Conservation (phyloP, 2,329 filamentous ascomycete species). For the Xylaria sp. region DNA sequence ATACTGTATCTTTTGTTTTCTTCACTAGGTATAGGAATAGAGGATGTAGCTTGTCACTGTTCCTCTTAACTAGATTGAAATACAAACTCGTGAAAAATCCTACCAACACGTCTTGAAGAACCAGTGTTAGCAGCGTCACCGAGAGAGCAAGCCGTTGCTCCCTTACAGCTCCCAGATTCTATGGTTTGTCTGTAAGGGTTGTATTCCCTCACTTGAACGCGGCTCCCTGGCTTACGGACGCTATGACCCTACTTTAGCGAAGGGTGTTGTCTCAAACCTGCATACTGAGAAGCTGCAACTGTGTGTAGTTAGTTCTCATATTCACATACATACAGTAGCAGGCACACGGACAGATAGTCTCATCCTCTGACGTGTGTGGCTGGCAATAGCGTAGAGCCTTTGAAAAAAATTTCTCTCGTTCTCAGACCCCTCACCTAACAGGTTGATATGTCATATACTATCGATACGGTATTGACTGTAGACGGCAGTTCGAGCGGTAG, state of each 20-base stretch:
- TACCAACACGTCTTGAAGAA: no score
- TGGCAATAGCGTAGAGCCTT: not conserved
- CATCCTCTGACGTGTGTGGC: constrained; percentile 9
- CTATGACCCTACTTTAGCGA: not conserved
- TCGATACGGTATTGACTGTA: not conserved
- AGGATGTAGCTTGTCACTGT: no score
- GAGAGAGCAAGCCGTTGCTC: not conserved
- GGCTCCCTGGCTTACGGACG: not conserved
- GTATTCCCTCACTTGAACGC: no score
- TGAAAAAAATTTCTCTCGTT: constrained; percentile 9
- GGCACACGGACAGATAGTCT: not conserved
- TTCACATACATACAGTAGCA: not conserved
- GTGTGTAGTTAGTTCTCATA: not conserved
- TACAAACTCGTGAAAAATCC: no score
- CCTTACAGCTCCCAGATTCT: not conserved
- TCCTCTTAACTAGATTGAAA: no score
- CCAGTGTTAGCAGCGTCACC: no score
- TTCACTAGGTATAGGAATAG: no score
- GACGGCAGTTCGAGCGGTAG: not conserved
- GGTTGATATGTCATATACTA: not conserved
- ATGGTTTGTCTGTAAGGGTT: no score
- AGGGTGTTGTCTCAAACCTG: not conserved
- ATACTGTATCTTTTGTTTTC: no score
- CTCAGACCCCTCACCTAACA: constrained; percentile 2
- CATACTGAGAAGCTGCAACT: no score